Conservation (phyloP, 2,329 filamentous ascomycete genomes). For the Pestalotiopsis sp. region DNA sequence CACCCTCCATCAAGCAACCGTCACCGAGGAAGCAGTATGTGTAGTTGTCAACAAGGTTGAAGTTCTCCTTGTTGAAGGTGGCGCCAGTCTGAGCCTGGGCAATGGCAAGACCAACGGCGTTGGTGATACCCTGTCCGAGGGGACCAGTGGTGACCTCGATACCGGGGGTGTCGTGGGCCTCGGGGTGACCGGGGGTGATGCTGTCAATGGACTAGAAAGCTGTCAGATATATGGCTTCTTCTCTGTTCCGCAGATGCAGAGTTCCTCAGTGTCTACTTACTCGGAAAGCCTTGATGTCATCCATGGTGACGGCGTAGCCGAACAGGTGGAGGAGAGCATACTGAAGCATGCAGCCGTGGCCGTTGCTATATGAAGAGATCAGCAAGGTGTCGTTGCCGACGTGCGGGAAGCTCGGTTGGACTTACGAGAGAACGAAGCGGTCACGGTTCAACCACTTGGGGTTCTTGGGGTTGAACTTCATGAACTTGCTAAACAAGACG, state of each 20-base stretch:
- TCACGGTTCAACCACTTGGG: conserved; percentile 96
- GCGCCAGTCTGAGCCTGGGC: conserved; percentile 90
- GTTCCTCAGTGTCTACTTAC: conserved; percentile 56
- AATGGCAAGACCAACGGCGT: conserved; percentile 96
- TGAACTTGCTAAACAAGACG: conserved; percentile 98
- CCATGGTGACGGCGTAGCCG: conserved; percentile 82
- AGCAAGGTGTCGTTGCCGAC: not conserved
- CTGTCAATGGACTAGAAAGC: conserved; percentile 51
- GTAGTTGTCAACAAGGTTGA: conserved; percentile 91
- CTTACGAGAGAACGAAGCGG: conserved; percentile 98
- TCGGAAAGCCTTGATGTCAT: conserved; percentile 96
- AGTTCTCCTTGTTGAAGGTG: conserved; percentile 95
- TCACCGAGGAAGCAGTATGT: conserved; percentile 97
- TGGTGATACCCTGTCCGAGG: conserved; percentile 95
- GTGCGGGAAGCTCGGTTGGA: conserved; percentile 28
- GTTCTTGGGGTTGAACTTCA: conserved; percentile 99
- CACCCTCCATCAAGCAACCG: conserved; percentile 98
- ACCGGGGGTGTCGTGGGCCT: conserved; percentile 94
- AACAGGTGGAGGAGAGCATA: conserved; percentile 97
- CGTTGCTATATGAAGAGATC: conserved; percentile 66
- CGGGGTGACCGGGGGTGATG: conserved; percentile 95
- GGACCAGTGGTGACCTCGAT: conserved; percentile 98
- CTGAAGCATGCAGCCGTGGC: conserved; percentile 98
- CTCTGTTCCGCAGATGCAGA: not conserved
- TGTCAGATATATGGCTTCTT: conserved; percentile 19